Percentiles rank a stretch among this genome's conserved stretches.
Conservation (phyloP, 2,329 filamentous ascomycete genomes). For the Aspergillus chevalieri region DNA sequence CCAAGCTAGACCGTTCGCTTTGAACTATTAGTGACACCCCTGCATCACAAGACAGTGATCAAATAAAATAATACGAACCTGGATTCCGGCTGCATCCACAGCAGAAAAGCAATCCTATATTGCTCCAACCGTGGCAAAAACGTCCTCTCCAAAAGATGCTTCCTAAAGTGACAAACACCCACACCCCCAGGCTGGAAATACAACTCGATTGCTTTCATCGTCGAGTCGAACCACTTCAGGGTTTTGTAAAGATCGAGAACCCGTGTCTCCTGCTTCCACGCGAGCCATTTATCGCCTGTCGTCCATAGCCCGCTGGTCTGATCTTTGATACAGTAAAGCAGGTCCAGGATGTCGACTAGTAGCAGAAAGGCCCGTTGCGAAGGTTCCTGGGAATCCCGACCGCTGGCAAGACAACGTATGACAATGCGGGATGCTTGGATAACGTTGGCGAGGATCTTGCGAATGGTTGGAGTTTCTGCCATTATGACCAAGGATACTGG, state of each 20-base stretch:
- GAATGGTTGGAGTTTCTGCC: not conserved
- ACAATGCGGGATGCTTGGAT: constrained; percentile 14
- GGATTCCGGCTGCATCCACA: constrained; percentile 23
- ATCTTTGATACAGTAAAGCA: constrained; percentile 18
- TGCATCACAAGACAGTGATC: not conserved
- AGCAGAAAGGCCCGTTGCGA: constrained; percentile 15
- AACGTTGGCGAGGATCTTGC: constrained; percentile 12
- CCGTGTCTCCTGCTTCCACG: constrained; percentile 9
- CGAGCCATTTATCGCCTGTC: constrained; percentile 19
- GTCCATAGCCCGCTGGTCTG: constrained; percentile 10
- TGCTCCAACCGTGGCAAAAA: constrained; percentile 24
- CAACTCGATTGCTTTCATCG: constrained; percentile 19
- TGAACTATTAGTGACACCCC: not conserved
- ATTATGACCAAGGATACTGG: not conserved
- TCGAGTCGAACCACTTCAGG: constrained; percentile 16
- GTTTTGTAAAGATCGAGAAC: constrained; percentile 17
- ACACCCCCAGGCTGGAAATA: constrained; percentile 29
- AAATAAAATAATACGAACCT: constrained; percentile 7
- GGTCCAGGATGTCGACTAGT: constrained; percentile 18
- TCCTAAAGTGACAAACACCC: constrained; percentile 18
- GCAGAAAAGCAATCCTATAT: constrained; percentile 22
- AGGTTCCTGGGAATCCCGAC: constrained; percentile 20
- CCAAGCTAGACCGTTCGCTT: constrained; percentile 13
- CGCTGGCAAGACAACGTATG: constrained; percentile 16
- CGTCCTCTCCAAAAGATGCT: constrained; percentile 20